Evolutionary conservation across 164 flowering plant species (phyloP).

Genomic region (Akebia trifoliata): DNA sequence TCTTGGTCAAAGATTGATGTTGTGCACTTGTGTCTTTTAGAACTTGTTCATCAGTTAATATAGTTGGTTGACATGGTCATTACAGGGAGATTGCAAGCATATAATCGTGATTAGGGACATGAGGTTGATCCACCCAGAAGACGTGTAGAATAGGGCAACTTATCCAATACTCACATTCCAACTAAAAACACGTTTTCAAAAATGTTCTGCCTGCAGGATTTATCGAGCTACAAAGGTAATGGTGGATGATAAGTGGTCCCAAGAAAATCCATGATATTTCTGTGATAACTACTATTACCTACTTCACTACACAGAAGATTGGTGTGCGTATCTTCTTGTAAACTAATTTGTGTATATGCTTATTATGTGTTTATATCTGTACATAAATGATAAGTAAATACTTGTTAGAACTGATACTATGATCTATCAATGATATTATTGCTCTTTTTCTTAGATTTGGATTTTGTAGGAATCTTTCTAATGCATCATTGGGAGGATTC

Average conservation of each 20-base stretch:
- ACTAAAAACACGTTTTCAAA: slow-evolving; percentile 29
- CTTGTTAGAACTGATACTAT: no score
- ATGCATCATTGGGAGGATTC: slow-evolving; percentile 67
- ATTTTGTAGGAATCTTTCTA: no score
- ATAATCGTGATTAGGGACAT: slow-evolving; percentile 75
- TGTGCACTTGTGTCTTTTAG: background rate
- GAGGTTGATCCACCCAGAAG: slow-evolving; percentile 85
- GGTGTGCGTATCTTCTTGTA: no score
- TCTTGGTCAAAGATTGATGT: no score
- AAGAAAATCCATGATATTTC: slow-evolving; percentile 75
- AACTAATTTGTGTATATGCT: no score
- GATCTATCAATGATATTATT: no score
- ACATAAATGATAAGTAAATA: no score
- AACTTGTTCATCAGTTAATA: background rate
- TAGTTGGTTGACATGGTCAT: background rate
- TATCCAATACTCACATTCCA: slow-evolving; percentile 61
- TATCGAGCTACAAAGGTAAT: slow-evolving; percentile 60
- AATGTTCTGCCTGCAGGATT: slow-evolving; percentile 69
- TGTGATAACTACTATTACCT: slow-evolving; percentile 71
- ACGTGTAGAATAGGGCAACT: slow-evolving; percentile 55
- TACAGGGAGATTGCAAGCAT: slow-evolving; percentile 78
- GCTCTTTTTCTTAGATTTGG: no score
- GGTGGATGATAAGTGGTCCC: slow-evolving; percentile 77
- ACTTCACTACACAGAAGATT: slow-evolving; percentile 50
- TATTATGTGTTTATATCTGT: no score